phyloP scores from a whole-genome alignment of 2,329 filamentous ascomycete species.

The Byssochlamys sp. region DNA sequence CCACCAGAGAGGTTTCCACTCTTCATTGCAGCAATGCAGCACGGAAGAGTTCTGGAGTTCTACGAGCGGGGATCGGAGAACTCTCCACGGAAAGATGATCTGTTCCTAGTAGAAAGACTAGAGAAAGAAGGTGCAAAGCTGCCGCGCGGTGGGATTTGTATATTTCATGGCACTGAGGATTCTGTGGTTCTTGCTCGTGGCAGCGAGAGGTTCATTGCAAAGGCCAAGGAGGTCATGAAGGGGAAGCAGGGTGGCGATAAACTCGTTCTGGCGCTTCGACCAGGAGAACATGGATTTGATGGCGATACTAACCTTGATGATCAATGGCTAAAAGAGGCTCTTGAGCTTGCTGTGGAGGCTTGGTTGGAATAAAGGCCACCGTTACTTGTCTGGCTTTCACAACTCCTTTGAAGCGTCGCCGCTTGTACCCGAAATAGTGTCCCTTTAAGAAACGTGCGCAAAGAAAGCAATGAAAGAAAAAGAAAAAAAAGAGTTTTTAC shows the following conservation, averaged over 20 bases:
- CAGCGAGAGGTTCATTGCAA: slow-evolving; percentile 18
- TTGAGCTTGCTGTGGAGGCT: slow-evolving; percentile 14
- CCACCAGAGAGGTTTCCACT: slow-evolving; percentile 7
- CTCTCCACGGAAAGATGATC: slow-evolving; percentile 3
- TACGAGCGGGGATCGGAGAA: slow-evolving; percentile 13
- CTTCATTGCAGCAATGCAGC: slow-evolving; percentile 11
- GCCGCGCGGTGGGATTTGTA: slow-evolving; percentile 20
- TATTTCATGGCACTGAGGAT: slow-evolving; percentile 29
- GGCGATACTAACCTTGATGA: slow-evolving; percentile 11
- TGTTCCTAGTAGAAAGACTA: slow-evolving; percentile 22
- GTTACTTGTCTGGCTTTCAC: not conserved
- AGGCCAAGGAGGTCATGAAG: slow-evolving; percentile 14
- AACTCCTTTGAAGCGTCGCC: not conserved
- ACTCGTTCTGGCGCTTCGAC: slow-evolving; percentile 16
- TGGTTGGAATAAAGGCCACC: slow-evolving; percentile 16
- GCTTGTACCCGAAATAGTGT: not conserved
- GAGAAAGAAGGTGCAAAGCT: slow-evolving; percentile 15
- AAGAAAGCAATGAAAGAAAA: not conserved
- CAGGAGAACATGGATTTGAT: slow-evolving; percentile 33
- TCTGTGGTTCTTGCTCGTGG: slow-evolving; percentile 19
- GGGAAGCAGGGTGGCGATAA: slow-evolving; percentile 13
- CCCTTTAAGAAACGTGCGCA: not conserved
- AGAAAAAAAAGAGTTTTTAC: no score
- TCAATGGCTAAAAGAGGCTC: slow-evolving; percentile 20
- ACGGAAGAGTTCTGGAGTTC: slow-evolving; percentile 9